Evolutionary conservation across 768 basidiomycete genomes (phyloP), one percentile per base, ranked within the genome.

Genomic region (Amanita molliuscula): DNA sequence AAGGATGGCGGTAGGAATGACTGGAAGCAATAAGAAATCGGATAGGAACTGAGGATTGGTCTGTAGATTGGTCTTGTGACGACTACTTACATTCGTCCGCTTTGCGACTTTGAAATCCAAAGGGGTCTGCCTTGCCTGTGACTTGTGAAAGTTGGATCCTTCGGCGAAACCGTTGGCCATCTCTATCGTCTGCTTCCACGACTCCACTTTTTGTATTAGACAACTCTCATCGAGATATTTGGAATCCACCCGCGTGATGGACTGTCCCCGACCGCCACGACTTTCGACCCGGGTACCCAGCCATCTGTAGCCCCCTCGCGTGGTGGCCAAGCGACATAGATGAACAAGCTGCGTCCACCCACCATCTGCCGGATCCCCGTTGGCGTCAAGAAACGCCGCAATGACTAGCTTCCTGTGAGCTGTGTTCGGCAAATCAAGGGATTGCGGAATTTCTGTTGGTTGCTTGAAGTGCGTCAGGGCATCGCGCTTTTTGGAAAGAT

Each of bases 1-100:
- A 80, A 81, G 6, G 79, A 80, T 3, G 78, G 78, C 1, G 77
- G 77, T 16, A 76, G 60, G 51, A 72, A 77, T n/a, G 65, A 62
- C 76, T 71, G 53, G 18, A 25, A 20, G 33, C 11, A 7, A 23
- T 50, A n/a, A 50, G 49, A 43, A 26, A 9, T 13, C 13, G 18
- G 38, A 34, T 44, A 35, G 29, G 15, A 35, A 7, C 7, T 16
- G 4, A 20, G 41, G 20, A 18, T 16, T 28, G 6, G 18, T 26
- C 10, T 33, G 36, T 47, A 8, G 21, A 36, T 34, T 28, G 11
- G 25, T 16, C 29, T 18, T 26, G 4, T 29, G 20, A 25, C 28
- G 23, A 3, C 31, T 13, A 5, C 48, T 52, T 56, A 53, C 33
- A 16, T 56, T 44, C 13, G 43, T 58, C 38, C 66, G 64, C 51